Base-by-base conservation (phyloP, 805 yeast species). In the Maudiozyma bulderi region DNA sequence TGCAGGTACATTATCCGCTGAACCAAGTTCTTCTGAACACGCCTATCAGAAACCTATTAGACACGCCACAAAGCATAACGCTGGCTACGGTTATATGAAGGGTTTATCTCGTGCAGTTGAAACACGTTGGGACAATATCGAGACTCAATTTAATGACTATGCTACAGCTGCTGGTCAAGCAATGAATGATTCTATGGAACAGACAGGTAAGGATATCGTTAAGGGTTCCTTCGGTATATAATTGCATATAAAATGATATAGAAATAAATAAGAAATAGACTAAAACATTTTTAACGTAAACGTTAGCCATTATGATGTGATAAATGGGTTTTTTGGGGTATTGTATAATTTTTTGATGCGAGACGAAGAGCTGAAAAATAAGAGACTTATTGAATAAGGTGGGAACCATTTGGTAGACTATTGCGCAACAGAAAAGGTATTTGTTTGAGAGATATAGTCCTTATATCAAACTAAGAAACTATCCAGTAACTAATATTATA, bases 91-190 rank as follows among this genome's bases (percentile, higher is more conserved):
- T 32, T 67, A 76, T 13, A 52, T 72, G 39, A 67, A 63, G 46
- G 57, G 60, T n/a, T 51, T 71, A 2, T 49, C 66, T 58, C 72
- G 78, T 55, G 67, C 72, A 3, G 53, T 81, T 33, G 80, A 78
- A 51, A 69, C 71, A 34, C 80, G 81, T 0, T 61, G 78, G 48
- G 83, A 80, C 44, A 56, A 68, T 2, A 59, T 78, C 14, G 86
- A 80, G 56, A 81, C 76, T 48, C 66, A 74, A 8, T 61, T 80
- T 46, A 76, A 79, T 58, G 80, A 77, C 26, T 80, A 78, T 53
- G 85, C 86, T 6, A 74, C 71, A 42, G 71, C 67, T 29, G 66
- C 80, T 31, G 74, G 77, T 50, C 81, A 80, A 52, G 64, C 74
- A 13, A 68, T 81, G 70, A 75, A 69, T 51, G 83, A 77, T 13